Evolutionary conservation across 2,329 filamentous ascomycete species (phyloP).

Genomic region (Cercospora sesami): DNA sequence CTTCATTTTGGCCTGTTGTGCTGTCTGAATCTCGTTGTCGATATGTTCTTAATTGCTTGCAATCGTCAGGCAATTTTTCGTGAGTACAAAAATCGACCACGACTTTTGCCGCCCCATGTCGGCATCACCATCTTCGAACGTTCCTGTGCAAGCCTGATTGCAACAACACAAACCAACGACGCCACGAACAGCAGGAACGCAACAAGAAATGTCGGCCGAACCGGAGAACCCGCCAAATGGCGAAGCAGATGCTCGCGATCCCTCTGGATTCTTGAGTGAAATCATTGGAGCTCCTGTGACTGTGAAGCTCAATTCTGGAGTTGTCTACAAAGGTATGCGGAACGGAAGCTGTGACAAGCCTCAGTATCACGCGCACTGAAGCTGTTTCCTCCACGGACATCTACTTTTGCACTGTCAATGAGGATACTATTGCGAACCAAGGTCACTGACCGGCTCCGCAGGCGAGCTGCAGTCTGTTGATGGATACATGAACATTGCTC

Average conservation of each 20-base stretch:
- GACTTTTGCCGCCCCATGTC: background rate
- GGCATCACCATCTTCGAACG: background rate
- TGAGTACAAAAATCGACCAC: background rate
- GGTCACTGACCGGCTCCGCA: constrained; percentile 42
- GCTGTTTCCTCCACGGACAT: no score
- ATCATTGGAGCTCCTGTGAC: constrained; percentile 93
- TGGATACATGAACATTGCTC: constrained; percentile 99
- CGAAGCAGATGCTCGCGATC: constrained; percentile 74
- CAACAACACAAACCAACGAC: background rate
- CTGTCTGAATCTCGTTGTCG: background rate
- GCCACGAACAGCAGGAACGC: background rate
- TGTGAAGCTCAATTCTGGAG: constrained; percentile 97
- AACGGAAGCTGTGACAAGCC: background rate
- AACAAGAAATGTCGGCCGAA: constrained; percentile 25
- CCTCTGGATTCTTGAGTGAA: constrained; percentile 86
- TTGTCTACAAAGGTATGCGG: constrained; percentile 84
- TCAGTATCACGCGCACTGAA: background rate
- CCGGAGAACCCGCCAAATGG: constrained; percentile 43
- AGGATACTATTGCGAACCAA: no score
- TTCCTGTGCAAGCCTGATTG: background rate
- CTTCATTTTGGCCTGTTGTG: constrained; percentile 66
- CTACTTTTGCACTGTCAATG: no score
- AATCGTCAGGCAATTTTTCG: background rate
- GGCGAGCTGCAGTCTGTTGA: constrained; percentile 96
- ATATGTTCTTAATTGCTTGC: background rate